A percentile compares a stretch with the other conserved stretches of the same genome.
Evolutionary conservation across 1,284 basidiomycete genomes (phyloP).

Genomic region (Rhodotorula sp.): DNA sequence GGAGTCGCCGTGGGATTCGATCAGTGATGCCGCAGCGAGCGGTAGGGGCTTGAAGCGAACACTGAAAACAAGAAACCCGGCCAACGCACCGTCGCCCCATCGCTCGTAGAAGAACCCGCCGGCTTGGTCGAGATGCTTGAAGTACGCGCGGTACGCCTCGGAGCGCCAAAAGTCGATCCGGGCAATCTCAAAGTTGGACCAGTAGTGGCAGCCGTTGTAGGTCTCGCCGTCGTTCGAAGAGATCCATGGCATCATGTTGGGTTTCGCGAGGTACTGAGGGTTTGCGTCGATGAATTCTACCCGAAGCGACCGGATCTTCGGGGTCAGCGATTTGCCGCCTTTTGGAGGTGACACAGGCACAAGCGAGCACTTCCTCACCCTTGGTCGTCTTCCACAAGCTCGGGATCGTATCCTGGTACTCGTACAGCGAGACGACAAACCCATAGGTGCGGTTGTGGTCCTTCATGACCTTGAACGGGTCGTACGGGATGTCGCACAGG

Average conservation of each 20-base stretch:
- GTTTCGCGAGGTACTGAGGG: slow-evolving; percentile 64
- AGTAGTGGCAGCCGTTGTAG: slow-evolving; percentile 20
- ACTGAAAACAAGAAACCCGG: rapidly evolving
- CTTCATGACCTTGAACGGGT: slow-evolving; percentile 41
- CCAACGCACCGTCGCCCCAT: slow-evolving; percentile 55
- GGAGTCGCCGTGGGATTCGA: too few relatives aligned
- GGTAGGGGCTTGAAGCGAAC: slow-evolving; percentile 48
- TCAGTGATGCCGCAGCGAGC: slow-evolving; percentile 42
- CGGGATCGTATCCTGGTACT: slow-evolving; percentile 73
- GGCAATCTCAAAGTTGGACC: slow-evolving; percentile 64
- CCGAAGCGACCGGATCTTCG: too few relatives aligned
- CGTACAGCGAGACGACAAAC: slow-evolving; percentile 61
- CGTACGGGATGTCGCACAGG: slow-evolving; percentile 43
- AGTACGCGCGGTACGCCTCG: slow-evolving; percentile 72
- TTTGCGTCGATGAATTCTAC: slow-evolving; percentile 66
- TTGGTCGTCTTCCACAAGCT: slow-evolving; percentile 61
- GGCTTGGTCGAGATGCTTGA: slow-evolving; percentile 64
- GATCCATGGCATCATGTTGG: slow-evolving; percentile 72
- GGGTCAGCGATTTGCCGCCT: too few relatives aligned
- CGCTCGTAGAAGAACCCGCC: slow-evolving; percentile 71
- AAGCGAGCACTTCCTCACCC: slow-evolving; percentile 8
- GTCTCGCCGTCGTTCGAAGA: slow-evolving; percentile 66
- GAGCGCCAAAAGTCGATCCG: slow-evolving; percentile 69
- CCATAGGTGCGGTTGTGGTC: slow-evolving; percentile 23
- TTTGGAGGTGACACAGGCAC: too few relatives aligned